A percentile compares a stretch with the other conserved stretches of the same genome.
phyloP scores from a whole-genome alignment of 163 green algal genomes.

The Scenedesmus sp. region DNA sequence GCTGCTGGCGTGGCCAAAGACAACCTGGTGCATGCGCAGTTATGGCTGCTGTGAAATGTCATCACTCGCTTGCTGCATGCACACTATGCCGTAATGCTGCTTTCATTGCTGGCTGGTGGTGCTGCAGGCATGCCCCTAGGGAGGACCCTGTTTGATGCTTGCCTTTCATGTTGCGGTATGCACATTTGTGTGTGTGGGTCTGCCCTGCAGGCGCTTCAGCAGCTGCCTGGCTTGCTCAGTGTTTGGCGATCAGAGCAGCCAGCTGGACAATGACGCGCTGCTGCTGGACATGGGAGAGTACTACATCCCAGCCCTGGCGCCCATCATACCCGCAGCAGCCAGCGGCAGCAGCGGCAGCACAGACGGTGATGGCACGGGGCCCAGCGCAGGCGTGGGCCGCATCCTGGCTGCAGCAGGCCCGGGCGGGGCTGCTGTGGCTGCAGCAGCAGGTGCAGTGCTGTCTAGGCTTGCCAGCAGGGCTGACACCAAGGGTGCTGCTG shows the following conservation, averaged over 20 bases:
- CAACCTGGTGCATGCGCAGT: not conserved
- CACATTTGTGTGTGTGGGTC: not conserved
- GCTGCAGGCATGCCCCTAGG: no score
- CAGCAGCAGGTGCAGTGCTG: not conserved
- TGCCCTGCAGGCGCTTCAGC: not conserved
- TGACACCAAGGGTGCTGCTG: not conserved
- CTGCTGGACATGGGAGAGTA: constrained; percentile 43
- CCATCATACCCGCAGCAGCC: constrained; percentile 12
- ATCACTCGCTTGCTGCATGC: no score
- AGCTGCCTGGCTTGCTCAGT: constrained; percentile 1
- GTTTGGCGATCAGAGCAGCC: not conserved
- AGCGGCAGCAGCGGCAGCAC: not conserved
- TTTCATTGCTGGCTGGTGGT: not conserved
- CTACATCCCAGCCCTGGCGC: not conserved
- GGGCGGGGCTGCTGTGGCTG: not conserved
- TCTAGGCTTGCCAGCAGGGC: not conserved
- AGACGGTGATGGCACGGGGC: not conserved
- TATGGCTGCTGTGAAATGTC: no score
- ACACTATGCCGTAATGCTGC: not conserved
- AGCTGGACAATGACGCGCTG: constrained; percentile 6
- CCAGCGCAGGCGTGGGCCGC: not conserved
- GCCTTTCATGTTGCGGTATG: not conserved
- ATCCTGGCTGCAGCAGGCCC: not conserved
- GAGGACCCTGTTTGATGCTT: no score
- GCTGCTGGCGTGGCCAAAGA: not conserved